Base-by-base conservation (phyloP, 345 rosid species). In the Hypericum androsaemum region DNA sequence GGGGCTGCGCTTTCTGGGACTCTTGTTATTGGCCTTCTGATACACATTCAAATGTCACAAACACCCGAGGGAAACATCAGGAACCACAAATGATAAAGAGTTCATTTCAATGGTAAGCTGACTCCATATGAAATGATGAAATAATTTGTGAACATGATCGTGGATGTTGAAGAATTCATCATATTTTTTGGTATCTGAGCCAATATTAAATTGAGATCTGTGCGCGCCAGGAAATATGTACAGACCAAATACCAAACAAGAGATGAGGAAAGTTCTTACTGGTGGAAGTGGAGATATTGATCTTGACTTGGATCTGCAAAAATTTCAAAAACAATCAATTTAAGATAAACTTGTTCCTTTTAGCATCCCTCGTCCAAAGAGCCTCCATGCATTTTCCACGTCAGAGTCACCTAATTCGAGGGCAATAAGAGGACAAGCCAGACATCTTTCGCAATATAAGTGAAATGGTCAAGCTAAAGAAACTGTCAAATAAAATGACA, bases 291-390 rank as follows among this genome's bases (percentile, higher is more conserved):
- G 86, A 53, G 94, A 78, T 42, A 66, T 57, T 39, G 92, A 85
- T 40, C 82, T 76, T 39, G 83, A 76, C 5, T 6, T 56, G 7
- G 89, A 83, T 64, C 94, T 82, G 85, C 82, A 79, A 79, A 68
- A 66, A 63, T 17, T 64, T 54, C 62, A 63, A 69, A 37, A 50
- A 58, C 63, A 65, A 39, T 61, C 50, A 61, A 40, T 62, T 52
- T 52, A 62, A 64, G 51, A 58, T 53, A 49, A 47, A 66, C 16
- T 49, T 41, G 12, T 54, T 68, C 36, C 55, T 42, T 60, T 61
- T 45, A 62, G 39, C 61, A 66, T 35, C 22, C 46, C 56, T 65
- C 56, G 54, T 60, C 42, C 64, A 51, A 62, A 54, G 42, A 41
- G 54, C 58, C 53, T 57, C 59, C 61, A 37, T n/a, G 32, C 54